phyloP scores from a whole-genome alignment of 257 asterid genomes.

The Phtheirospermum japonicum region DNA sequence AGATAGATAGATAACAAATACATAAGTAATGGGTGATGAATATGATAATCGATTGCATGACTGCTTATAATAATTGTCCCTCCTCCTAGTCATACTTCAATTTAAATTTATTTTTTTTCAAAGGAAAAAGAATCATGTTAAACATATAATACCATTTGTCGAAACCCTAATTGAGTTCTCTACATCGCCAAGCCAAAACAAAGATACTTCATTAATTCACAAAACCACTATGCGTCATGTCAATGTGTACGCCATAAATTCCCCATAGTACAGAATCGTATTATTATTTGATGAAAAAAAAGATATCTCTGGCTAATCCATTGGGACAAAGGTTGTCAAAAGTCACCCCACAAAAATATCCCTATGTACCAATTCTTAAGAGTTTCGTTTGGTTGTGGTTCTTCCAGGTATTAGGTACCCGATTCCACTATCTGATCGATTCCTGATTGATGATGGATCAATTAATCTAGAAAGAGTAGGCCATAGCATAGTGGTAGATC shows the following conservation, averaged over 20 bases:
- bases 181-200: no score
- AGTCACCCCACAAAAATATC: not conserved
- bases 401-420: not conserved
- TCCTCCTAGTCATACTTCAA: no score
- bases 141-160: no score
- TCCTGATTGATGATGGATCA: not conserved
- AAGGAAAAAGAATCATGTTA: no score
- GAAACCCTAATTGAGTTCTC: not conserved
- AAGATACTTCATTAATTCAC: not conserved
- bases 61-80: no score
- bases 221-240: not conserved
- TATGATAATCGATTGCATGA: no score
- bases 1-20: no score
- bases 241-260: not conserved
- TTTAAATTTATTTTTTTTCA: no score
- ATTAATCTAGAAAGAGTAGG: not conserved
- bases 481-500: no score
- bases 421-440: slow-evolving; percentile 3
- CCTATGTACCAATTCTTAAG: not conserved
- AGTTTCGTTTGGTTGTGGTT: not conserved
- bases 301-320: not conserved
- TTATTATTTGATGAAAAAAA: no score
- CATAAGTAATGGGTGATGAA: no score
- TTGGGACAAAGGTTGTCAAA: not conserved
- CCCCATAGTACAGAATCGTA: not conserved